Conservation (phyloP, 305 asterid genomes). For the Solanum hybrid region DNA sequence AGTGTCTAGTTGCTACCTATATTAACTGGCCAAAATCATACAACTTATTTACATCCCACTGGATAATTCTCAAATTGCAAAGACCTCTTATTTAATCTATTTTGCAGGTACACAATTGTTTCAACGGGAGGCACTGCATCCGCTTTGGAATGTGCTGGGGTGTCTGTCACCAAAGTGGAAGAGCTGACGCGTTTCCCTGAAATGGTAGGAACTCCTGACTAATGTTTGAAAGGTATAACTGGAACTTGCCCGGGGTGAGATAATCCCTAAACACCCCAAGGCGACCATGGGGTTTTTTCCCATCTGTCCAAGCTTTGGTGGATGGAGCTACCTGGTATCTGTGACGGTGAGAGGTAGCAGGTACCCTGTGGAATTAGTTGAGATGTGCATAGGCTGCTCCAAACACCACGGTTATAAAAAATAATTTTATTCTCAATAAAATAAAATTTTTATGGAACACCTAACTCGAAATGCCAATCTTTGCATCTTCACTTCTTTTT, state of each 20-base stretch:
- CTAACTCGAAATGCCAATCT: neutral
- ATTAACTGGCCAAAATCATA: neutral
- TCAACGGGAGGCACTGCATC: constrained; percentile 97
- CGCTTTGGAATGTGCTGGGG: constrained; percentile 61
- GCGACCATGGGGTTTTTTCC: neutral
- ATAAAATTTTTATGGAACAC: neutral
- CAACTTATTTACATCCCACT: neutral
- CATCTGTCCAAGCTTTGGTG: neutral
- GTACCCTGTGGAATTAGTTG: neutral
- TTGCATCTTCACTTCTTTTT: neutral
- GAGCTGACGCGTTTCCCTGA: constrained; percentile 87
- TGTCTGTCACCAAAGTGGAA: constrained; percentile 86
- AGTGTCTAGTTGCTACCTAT: neutral
- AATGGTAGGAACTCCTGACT: constrained; percentile 47
- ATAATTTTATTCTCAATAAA: neutral
- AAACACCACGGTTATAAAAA: neutral
- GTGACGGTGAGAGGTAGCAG: neutral
- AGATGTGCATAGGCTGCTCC: neutral
- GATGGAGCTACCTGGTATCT: neutral
- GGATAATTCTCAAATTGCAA: neutral
- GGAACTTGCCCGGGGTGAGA: neutral
- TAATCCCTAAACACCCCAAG: neutral
- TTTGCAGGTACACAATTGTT: constrained; percentile 65
- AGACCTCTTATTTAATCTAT: constrained; percentile 2
- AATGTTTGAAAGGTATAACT: neutral